Base-by-base conservation (phyloP, 2,329 filamentous ascomycete genomes). In the Aspergillus fischeri region DNA sequence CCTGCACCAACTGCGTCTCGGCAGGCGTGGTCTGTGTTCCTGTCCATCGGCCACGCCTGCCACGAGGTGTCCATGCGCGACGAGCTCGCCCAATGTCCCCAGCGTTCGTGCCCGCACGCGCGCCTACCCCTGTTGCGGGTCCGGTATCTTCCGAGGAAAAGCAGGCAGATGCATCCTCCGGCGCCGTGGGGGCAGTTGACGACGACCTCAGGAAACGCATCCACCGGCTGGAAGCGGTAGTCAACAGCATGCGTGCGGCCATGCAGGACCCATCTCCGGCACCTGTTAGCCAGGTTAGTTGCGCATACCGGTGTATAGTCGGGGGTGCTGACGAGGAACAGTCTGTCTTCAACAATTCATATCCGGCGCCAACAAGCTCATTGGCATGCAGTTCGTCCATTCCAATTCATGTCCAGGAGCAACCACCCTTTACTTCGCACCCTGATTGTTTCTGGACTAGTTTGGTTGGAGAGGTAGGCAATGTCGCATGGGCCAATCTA, bases 1-100 rank as follows among this genome's bases (percentile, higher is more conserved):
- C 62, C 4, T 65, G 61, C 49, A 63, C 57, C n/a, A 63, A 61
- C 25, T 65, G 62, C 38, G 49, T 50, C 21, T 49, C 51, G 14
- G 44, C 52, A 7, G 61, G 61, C 11, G 52, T 60, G 3, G 47
- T 56, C 8, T 63, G 61, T 53, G 49, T 62, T 4, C 53, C 61
- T 2, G 51, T 65, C 3, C 53, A 56, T 20, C 60, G 65, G 14
- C 52, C 42, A 25, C 56, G 62, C 38, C 52, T 62, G 2, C 62
- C 65, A 10, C 52, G 63, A 20, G 65, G 62, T 5, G 56, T 60
- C 11, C 53, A 64, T 52, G 61, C 52, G 1, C 49, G 38, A 24
- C 41, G 45, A 32, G 24, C 55, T 45, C 53, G 53, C 38, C 53
- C 28, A 42, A 17, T 41, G n/a, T 42, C 45, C 10, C 35, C 53